These are phyloP conservation scores for Sporothrix schenckii DNA, from an alignment of 2,329 filamentous ascomycete genomes.

Conservation along the genomic window DNA sequence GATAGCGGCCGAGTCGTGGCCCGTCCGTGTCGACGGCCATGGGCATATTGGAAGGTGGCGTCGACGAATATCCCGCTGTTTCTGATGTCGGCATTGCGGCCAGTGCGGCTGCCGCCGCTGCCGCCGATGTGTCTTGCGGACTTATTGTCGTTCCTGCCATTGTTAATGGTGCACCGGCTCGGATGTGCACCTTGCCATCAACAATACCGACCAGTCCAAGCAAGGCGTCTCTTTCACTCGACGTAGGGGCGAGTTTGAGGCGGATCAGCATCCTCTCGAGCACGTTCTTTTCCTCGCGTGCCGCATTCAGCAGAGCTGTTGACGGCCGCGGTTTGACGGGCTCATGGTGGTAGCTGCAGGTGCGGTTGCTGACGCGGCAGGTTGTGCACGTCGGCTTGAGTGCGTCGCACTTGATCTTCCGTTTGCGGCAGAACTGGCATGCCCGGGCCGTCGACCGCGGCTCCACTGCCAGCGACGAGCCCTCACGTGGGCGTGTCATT, in stretches of 20 bases:
- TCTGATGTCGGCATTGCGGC: constrained; percentile 15
- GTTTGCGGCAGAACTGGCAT: constrained; percentile 31
- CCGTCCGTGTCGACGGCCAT: constrained; percentile 4
- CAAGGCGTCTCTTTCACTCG: constrained; percentile 20
- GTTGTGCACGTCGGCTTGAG: constrained; percentile 30
- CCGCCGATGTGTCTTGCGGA: background rate
- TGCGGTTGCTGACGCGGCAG: constrained; percentile 28
- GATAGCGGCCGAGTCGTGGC: constrained; percentile 6
- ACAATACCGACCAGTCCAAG: constrained; percentile 17
- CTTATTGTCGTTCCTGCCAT: background rate
- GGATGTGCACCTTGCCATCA: constrained; percentile 23
- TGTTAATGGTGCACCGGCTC: background rate
- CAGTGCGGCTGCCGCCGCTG: background rate
- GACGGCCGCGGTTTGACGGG: constrained; percentile 31
- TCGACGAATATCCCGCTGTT: background rate
- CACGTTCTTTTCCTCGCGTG: constrained; percentile 24
- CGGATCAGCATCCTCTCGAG: constrained; percentile 28
- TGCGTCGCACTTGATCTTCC: constrained; percentile 32
- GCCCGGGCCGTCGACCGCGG: constrained; percentile 28
- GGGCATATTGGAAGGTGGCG: background rate
- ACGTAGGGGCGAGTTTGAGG: constrained; percentile 18
- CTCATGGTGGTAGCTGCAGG: constrained; percentile 29
- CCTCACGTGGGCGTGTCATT: constrained; percentile 5
- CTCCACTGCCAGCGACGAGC: background rate
- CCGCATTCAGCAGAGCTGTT: constrained; percentile 30